Evolutionary conservation across 2,329 filamentous ascomycete genomes (phyloP), one percentile per base, ranked within the genome.

Genomic region (Sporothrix dimorphospora): DNA sequence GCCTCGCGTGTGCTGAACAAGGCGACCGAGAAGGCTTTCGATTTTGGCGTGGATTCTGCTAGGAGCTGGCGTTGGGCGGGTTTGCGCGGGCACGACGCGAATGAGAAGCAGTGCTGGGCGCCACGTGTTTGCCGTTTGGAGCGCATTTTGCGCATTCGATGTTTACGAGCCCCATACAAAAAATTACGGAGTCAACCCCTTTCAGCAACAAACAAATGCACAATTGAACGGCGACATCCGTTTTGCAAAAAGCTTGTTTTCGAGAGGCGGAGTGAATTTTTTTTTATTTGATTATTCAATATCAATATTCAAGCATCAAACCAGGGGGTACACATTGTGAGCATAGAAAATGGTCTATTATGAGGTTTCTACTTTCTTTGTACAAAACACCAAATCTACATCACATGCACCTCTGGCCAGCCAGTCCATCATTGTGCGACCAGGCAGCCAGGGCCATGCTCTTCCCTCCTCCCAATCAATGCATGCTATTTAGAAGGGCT

Each of bases 111-210:
- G 49, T 16, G 42, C 11, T 53, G 40, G 34, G 65, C 65, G 65
- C 70, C 71, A 72, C 71, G 71, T 72, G 71, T 72, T 72, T 45
- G 40, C 47, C n/a, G 11, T n/a, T n/a, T 53, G 24, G 14, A 11
- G 40, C 30, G 8, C 30, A 3, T 34, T 34, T 34, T 34, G 30
- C 30, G 30, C 30, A 34, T 34, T 34, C 30, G 30, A 24, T 42
- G 34, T 38, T 61, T 42, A n/a, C 24, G 6, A 19, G 61, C 45
- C 45, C 59, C 59, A 45, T 45, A 65, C 59, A 65, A 65, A 63
- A 16, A 30, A 24, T 3, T 34, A 34, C 30, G 30, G n/a, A 63
- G 38, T 45, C 2, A 63, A 19, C 55, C 30, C 55, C 30, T 40
- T 59, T 57, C 34, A 21, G 42, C 59, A 27, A 42, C 59, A 27